These are phyloP conservation scores for Salinomyces thailandicus DNA, from an alignment of 2,329 filamentous ascomycete genomes.

Conservation along the genomic window DNA sequence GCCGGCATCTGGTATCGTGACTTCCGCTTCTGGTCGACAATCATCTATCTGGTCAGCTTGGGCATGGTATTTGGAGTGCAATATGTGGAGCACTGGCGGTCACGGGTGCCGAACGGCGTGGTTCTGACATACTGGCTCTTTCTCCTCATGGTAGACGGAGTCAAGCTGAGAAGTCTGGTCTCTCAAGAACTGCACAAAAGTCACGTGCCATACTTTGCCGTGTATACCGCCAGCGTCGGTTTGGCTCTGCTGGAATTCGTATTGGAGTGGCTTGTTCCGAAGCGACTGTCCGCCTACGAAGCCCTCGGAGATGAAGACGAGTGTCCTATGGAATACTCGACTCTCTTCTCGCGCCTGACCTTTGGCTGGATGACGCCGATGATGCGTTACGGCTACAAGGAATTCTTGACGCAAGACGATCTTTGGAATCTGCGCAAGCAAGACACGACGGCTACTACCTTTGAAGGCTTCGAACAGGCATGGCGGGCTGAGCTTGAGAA, in stretches of 20 bases:
- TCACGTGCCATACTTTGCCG: conserved; percentile 63
- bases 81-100: conserved; percentile 75
- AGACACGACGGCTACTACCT: conserved; percentile 69
- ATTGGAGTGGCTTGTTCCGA: conserved; percentile 81
- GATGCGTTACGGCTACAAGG: conserved; percentile 90
- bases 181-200: conserved; percentile 61
- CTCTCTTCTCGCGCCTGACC: conserved; percentile 83
- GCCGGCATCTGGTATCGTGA: conserved; percentile 63
- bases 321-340: conserved; percentile 79
- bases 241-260: conserved; percentile 61
- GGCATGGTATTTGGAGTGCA: conserved; percentile 67
- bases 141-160: conserved; percentile 62
- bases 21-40: conserved; percentile 75
- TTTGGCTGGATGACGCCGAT: conserved; percentile 98
- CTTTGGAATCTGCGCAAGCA: conserved; percentile 79
- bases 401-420: conserved; percentile 87
- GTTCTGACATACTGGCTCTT: conserved; percentile 89
- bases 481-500: conserved; percentile 69
- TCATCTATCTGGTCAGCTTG: conserved; percentile 61
- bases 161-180: conserved; percentile 80
- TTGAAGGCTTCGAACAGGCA: conserved; percentile 56
- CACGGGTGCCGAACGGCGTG: conserved; percentile 75
- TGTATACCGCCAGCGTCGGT: conserved; percentile 62
- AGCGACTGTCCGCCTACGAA: conserved; percentile 59
- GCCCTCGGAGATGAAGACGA: conserved; percentile 58